A percentile compares a stretch with the other conserved stretches of the same genome.
Evolutionary conservation across 345 rosid genomes (phyloP).

Genomic region (Hibiscus trionum): DNA sequence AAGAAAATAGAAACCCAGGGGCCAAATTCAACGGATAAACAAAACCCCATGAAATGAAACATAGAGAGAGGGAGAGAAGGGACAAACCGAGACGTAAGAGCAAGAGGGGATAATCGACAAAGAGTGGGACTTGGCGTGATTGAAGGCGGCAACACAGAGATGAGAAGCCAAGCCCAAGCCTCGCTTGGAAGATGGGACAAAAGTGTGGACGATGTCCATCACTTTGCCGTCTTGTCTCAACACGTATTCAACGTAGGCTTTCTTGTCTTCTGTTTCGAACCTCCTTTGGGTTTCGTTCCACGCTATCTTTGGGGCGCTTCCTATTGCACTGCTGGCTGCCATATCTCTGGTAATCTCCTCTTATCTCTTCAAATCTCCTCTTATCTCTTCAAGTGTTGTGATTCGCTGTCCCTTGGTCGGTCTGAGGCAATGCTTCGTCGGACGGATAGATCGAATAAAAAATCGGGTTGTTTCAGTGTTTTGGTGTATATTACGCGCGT

Average conservation of each 20-base stretch:
- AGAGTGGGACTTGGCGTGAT: conserved; percentile 61
- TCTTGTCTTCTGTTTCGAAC: conserved; percentile 88
- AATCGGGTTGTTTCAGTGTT: not conserved
- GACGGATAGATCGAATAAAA: not conserved
- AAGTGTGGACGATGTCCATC: conserved; percentile 76
- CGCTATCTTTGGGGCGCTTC: conserved; percentile 33
- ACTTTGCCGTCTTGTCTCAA: conserved; percentile 41
- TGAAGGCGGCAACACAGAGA: conserved; percentile 70
- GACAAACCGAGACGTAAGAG: conserved; percentile 71
- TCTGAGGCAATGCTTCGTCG: not conserved
- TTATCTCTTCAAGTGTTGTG: not conserved
- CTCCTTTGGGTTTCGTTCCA: conserved; percentile 44
- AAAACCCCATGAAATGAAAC: not conserved
- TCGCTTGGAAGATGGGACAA: conserved; percentile 70
- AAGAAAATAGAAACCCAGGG: not conserved
- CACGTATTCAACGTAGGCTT: conserved; percentile 64
- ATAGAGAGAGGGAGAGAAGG: not conserved
- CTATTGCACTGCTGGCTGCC: conserved; percentile 19
- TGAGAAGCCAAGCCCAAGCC: conserved; percentile 83
- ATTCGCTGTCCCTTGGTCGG: not conserved
- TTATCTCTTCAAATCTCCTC: not conserved
- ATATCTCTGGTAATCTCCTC: not conserved
- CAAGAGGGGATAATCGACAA: conserved; percentile 66
- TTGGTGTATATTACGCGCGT: not conserved
- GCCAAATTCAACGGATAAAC: not conserved